These are phyloP conservation scores for Scedosporium minutisporum DNA, from an alignment of 2,329 filamentous ascomycete genomes.

Conservation along the genomic window DNA sequence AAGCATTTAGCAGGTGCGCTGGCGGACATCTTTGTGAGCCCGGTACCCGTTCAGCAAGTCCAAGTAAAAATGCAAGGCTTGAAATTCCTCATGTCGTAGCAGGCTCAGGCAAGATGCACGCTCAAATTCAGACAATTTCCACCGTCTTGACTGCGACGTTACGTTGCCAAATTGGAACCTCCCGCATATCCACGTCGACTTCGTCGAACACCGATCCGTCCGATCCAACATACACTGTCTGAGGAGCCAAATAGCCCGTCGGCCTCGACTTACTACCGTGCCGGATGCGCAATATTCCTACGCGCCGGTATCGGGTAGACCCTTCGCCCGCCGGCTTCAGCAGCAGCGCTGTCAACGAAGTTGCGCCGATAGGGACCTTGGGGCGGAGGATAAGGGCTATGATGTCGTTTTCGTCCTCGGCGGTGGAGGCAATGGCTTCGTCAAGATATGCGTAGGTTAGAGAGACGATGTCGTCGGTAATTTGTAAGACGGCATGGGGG, in stretches of 20 bases:
- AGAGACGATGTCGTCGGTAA: not conserved
- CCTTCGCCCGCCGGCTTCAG: not conserved
- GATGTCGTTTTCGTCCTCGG: not conserved
- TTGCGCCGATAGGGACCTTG: not conserved
- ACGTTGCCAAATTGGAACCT: not conserved
- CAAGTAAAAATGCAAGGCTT: no score
- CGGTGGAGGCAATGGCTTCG: not conserved
- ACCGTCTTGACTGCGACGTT: not conserved
- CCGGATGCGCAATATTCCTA: not conserved
- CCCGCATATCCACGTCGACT: not conserved
- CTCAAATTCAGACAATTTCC: not conserved
- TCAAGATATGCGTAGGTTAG: not conserved
- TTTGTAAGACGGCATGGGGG: not conserved
- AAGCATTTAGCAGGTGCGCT: no score
- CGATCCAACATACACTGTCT: not conserved
- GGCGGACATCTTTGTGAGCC: no score
- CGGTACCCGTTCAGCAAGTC: no score
- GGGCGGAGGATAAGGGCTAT: not conserved
- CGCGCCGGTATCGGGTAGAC: not conserved
- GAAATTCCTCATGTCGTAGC: no score
- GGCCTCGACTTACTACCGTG: not conserved
- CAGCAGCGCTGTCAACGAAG: not conserved
- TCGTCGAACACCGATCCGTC: not conserved
- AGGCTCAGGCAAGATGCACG: no score
- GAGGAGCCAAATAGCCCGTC: not conserved